Base-by-base conservation (phyloP, 108 stramenopile genomes). In the Asterionellopsis glacialis region DNA sequence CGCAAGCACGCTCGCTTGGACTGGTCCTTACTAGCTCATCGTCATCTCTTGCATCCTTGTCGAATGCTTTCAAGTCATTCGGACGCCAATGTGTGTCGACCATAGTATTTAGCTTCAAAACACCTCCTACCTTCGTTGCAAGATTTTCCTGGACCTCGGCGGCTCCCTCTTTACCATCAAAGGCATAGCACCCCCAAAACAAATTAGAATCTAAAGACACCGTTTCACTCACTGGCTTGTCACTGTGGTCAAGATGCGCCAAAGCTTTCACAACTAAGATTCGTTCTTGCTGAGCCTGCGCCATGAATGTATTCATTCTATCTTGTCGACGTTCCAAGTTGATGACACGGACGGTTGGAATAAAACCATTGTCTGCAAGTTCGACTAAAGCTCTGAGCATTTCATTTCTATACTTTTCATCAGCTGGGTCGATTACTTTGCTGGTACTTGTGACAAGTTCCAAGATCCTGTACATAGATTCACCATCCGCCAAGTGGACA, bases 31-130 rank as follows among this genome's bases (percentile, higher is more conserved):
- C 83, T 41, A 69, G 49, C 13, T 64, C 61, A 10, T 72, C 79
- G 41, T 66, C 68, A 28, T 68, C 67, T n/a, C 68, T 59, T 23
- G 91, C 91, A 58, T 85, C 53, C 43, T 33, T 71, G 55, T 93
- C 91, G 59, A 93, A 89, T 41, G 83, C 76, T 62, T 72, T 64
- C 50, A 93, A 61, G 52, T 93, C 86, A 11, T 74, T 64, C 19
- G 91, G 91, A 33, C 82, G 65, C 91, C 91, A 93, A 44, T 75
- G 69, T 11, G 68, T 54, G 16, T 33, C 23, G 11, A 93, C 84
- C 11, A 83, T 70, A 28, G 69, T 53, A n/a, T 78, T 51, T 51
- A 88, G 59, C 2, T 44, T 40, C 1, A 25, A 24, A 22, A 33
- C 56, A 24, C 13, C 13, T 25, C 76, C 77, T 45, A 79, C 53